Conservation (phyloP, 2,329 filamentous ascomycete species). For the Colletotrichum sojae region DNA sequence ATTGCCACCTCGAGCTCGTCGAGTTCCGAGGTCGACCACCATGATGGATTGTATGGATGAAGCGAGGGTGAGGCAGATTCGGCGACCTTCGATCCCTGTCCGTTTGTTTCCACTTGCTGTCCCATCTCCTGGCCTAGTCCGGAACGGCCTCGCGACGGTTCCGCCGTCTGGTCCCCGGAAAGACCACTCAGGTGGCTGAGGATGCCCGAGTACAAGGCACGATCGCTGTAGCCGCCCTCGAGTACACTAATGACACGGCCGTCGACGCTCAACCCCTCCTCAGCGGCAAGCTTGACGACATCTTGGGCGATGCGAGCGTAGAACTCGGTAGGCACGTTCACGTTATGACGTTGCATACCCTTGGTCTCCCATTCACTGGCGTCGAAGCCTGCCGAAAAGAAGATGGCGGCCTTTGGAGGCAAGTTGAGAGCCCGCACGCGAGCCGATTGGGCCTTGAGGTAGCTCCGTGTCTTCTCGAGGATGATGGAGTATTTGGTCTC, state of each 20-base stretch:
- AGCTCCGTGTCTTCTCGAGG: slow-evolving; percentile 84
- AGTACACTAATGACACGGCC: slow-evolving; percentile 93
- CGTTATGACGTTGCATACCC: slow-evolving; percentile 95
- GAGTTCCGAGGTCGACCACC: slow-evolving; percentile 79
- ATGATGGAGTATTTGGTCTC: slow-evolving; percentile 82
- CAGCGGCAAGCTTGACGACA: slow-evolving; percentile 84
- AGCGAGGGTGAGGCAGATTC: slow-evolving; percentile 48
- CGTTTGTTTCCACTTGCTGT: slow-evolving; percentile 61
- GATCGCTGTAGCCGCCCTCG: slow-evolving; percentile 96
- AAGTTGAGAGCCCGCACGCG: slow-evolving; percentile 72
- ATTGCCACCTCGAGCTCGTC: slow-evolving; percentile 77
- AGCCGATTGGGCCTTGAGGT: slow-evolving; percentile 80
- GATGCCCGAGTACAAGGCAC: slow-evolving; percentile 89
- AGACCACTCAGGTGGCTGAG: slow-evolving; percentile 92
- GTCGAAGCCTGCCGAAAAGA: slow-evolving; percentile 96
- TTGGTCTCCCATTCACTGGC: slow-evolving; percentile 94
- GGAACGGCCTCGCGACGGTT: slow-evolving; percentile 47
- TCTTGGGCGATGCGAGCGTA: slow-evolving; percentile 93
- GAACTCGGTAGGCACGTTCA: slow-evolving; percentile 97
- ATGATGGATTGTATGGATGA: slow-evolving; percentile 74
- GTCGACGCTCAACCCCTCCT: slow-evolving; percentile 82
- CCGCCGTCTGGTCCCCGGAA: slow-evolving; percentile 65
- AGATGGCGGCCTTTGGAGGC: slow-evolving; percentile 86
- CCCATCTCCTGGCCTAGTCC: slow-evolving; percentile 73
- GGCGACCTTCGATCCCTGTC: slow-evolving; percentile 49